phyloP scores from a whole-genome alignment of 768 basidiomycete species.

The Floccularia luteovirens region DNA sequence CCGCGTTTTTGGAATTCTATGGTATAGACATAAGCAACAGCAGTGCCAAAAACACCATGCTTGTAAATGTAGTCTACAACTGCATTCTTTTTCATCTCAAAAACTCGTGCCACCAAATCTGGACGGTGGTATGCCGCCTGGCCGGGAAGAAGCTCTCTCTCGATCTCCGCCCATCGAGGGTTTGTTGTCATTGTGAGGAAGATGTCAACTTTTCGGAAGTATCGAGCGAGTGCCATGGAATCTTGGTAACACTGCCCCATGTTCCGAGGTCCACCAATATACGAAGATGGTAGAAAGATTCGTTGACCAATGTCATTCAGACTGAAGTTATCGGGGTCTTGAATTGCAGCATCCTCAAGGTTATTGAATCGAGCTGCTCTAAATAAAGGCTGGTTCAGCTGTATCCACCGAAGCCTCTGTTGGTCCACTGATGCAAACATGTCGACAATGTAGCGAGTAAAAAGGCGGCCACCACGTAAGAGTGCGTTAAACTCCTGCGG shows the following conservation, averaged over 20 bases:
- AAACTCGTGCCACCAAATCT: conserved; percentile 38
- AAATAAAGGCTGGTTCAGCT: conserved; percentile 22
- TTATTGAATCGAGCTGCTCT: conserved; percentile 20
- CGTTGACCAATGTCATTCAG: conserved; percentile 20
- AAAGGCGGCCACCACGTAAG: conserved; percentile 23
- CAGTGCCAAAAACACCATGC: conserved; percentile 29
- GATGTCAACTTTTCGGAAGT: conserved; percentile 28
- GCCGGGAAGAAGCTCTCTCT: conserved; percentile 24
- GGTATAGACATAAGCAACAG: conserved; percentile 36
- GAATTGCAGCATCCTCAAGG: conserved; percentile 18
- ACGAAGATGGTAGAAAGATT: conserved; percentile 32
- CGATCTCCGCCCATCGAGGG: conserved; percentile 42
- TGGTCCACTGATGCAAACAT: conserved; percentile 29
- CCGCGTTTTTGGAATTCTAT: conserved; percentile 55
- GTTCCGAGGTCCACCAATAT: conserved; percentile 29
- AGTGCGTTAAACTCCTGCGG: conserved; percentile 17
- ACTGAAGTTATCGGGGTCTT: conserved; percentile 13
- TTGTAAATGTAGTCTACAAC: conserved; percentile 25
- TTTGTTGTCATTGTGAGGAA: conserved; percentile 50
- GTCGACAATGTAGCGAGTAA: conserved; percentile 31
- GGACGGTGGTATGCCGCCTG: conserved; percentile 34
- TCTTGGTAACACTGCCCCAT: conserved; percentile 40
- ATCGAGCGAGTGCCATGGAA: conserved; percentile 32
- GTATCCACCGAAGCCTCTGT: conserved; percentile 20
- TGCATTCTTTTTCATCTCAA: conserved; percentile 30